Evolutionary conservation across 306 rosid species (phyloP).

Genomic region (Prinsepia uniflora): DNA sequence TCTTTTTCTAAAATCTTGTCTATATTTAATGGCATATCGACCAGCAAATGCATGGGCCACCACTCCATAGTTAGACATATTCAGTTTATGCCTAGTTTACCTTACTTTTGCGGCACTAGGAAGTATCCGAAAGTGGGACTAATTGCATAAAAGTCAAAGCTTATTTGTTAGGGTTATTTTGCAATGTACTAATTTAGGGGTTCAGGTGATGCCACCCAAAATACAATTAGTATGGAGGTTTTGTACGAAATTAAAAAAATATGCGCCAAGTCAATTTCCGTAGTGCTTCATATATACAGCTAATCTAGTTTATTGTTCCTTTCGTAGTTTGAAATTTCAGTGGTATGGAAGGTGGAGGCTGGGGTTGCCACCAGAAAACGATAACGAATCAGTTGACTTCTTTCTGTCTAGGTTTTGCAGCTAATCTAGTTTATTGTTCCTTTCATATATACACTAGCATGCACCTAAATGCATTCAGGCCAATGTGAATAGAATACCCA

Average conservation of each 20-base stretch:
- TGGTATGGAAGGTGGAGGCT: too few relatives aligned
- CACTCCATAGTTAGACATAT: neutral
- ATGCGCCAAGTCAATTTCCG: neutral
- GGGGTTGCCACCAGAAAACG: too few relatives aligned
- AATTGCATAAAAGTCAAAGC: neutral
- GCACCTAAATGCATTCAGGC: neutral
- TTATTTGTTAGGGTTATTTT: neutral
- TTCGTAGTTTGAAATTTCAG: too few relatives aligned
- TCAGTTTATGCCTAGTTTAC: neutral
- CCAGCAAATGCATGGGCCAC: neutral
- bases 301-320: too few relatives aligned
- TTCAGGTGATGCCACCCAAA: too few relatives aligned
- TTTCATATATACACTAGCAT: neutral
- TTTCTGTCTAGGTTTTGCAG: too few relatives aligned
- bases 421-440: neutral
- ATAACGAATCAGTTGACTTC: too few relatives aligned
- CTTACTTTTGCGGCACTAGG: neutral
- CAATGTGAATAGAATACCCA: neutral
- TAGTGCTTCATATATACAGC: neutral
- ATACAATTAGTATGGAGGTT: neutral
- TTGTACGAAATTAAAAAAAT: neutral
- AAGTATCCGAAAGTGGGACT: neutral
- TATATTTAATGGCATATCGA: neutral
- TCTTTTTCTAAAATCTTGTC: neutral
- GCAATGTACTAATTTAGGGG: too few relatives aligned